phyloP scores from a whole-genome alignment of 768 basidiomycete genomes.

The Gymnopilus junonius region DNA sequence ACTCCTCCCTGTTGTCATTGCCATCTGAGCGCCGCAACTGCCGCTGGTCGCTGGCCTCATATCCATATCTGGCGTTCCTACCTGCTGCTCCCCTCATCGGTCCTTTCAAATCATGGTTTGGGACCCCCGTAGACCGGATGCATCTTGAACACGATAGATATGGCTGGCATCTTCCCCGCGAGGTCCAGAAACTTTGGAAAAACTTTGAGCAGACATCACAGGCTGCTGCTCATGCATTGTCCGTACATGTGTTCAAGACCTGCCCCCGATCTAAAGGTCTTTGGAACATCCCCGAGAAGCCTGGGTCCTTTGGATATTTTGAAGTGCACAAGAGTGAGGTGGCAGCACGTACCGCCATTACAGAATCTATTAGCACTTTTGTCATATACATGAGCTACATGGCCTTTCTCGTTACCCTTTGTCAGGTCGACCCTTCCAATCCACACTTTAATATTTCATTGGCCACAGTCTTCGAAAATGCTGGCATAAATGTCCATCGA shows the following conservation, averaged over 20 bases:
- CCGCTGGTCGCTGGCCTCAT: neutral
- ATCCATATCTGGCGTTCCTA: neutral
- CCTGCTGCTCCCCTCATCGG: neutral
- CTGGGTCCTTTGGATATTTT: slow-evolving; percentile 9
- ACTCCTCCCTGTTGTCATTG: no score
- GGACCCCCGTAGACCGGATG: neutral
- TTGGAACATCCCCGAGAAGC: neutral
- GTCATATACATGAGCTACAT: slow-evolving; percentile 8
- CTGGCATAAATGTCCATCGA: neutral
- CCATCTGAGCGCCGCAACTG: neutral
- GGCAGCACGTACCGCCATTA: neutral
- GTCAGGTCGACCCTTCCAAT: neutral
- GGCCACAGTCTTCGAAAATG: no score
- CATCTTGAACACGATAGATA: neutral
- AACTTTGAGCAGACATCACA: slow-evolving; percentile 3
- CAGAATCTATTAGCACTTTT: slow-evolving; percentile 3
- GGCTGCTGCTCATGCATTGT: neutral
- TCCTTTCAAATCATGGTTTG: neutral
- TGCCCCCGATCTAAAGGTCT: neutral
- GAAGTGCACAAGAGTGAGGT: neutral
- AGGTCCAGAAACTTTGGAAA: slow-evolving; percentile 12
- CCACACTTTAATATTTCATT: neutral
- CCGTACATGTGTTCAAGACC: neutral
- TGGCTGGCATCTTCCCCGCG: slow-evolving; percentile 10
- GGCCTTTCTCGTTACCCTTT: slow-evolving; percentile 9